Base-by-base conservation (phyloP, 495 filamentous ascomycete genomes). In the Pyronema domesticum region DNA sequence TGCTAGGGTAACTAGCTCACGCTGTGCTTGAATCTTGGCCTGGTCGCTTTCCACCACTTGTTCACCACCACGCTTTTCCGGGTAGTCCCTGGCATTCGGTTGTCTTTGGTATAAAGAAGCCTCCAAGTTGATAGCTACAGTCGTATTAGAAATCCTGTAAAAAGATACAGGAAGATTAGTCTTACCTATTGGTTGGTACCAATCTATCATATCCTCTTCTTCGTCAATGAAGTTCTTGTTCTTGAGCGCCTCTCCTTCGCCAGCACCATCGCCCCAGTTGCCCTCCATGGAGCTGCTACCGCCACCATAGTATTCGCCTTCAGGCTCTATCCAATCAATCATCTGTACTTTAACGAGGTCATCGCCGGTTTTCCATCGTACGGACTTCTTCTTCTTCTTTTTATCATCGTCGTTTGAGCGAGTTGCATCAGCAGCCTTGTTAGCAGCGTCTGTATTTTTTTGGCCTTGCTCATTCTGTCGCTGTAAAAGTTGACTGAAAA, bases 311-410 rank as follows among this genome's bases (percentile, higher is more conserved):
- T 66, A 66, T 46, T 66, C 63, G 11, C 63, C 63, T 43, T 65
- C 62, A 11, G 63, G 63, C 56, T 66, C 63, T 52, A 62, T 46
- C 57, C 64, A 65, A 43, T 66, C 62, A 39, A 66, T 59, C 18
- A 65, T 45, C 48, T 65, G 63, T 37, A 66, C 53, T n/a, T 62
- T 56, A 15, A 59, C 59, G 7, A 66, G 53, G 3, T 65, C 63
- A 48, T 62, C 59, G 23, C 63, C 63, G 3, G 63, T 65, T 54
- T 66, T 66, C 63, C 63, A 66, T 15, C 57, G 59, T 7, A 66
- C 63, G 10, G 63, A 57, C 57, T 66, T 66, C 55, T 66, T 66
- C 53, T 65, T 66, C 54, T 62, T 66, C 42, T 66, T 66, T 57
- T 66, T 66, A 15, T 65, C 64, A 14, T 63, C 57, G 19, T 66